Percentiles rank a stretch among this genome's conserved stretches.
Conservation (phyloP, 2,329 filamentous ascomycete species). For the Xylariomycetidae sp. region DNA sequence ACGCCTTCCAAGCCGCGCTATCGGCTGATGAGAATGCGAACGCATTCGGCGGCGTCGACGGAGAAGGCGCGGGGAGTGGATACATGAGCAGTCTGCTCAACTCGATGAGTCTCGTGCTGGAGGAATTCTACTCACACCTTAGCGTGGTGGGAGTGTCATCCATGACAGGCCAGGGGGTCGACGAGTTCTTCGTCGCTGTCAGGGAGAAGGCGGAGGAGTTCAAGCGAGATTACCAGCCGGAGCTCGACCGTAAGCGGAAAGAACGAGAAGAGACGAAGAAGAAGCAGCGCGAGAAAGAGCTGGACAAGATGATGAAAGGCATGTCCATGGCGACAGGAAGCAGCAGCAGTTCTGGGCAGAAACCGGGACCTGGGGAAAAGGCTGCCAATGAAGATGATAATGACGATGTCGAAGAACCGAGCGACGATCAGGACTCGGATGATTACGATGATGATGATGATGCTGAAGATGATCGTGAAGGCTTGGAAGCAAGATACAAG, state of each 20-base stretch:
- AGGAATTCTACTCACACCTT: slow-evolving; percentile 94
- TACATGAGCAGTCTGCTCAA: slow-evolving; percentile 97
- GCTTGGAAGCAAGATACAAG: slow-evolving; percentile 72
- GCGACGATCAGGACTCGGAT: slow-evolving; percentile 50
- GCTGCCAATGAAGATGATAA: slow-evolving; percentile 38
- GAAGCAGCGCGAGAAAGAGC: slow-evolving; percentile 68
- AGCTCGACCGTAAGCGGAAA: slow-evolving; percentile 72
- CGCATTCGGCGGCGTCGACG: slow-evolving; percentile 69
- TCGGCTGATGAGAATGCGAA: slow-evolving; percentile 74
- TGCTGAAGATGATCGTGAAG: slow-evolving; percentile 57
- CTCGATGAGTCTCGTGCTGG: slow-evolving; percentile 95
- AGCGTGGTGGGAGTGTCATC: slow-evolving; percentile 91
- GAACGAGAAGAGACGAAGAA: slow-evolving; percentile 70
- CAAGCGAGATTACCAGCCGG: slow-evolving; percentile 82
- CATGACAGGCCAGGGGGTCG: slow-evolving; percentile 85
- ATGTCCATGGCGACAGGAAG: slow-evolving; percentile 54
- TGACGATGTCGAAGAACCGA: slow-evolving; percentile 44
- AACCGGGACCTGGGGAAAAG: slow-evolving; percentile 24
- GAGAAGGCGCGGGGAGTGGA: slow-evolving; percentile 69
- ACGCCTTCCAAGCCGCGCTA: slow-evolving; percentile 86
- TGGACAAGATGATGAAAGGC: slow-evolving; percentile 91
- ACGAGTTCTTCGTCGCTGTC: slow-evolving; percentile 91
- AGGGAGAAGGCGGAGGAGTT: slow-evolving; percentile 86
- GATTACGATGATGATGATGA: slow-evolving; percentile 55
- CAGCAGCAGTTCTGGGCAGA: slow-evolving; percentile 15